phyloP scores from a whole-genome alignment of 495 filamentous ascomycete genomes.

The Cryomyces minteri region DNA sequence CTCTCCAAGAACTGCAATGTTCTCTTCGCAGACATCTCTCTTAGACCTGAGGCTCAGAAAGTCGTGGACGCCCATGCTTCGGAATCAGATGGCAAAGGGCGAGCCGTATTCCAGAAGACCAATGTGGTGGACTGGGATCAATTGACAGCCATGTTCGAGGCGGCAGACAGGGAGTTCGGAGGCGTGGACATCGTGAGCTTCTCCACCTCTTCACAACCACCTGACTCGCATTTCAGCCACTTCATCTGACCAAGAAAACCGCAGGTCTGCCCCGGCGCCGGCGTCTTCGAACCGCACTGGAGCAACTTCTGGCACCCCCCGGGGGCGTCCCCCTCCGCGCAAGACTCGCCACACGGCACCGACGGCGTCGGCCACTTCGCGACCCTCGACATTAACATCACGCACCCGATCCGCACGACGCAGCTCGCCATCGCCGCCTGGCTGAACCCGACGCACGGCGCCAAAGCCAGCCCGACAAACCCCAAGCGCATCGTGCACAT shows the following conservation, averaged over 20 bases:
- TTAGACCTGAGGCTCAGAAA: slow-evolving; percentile 43
- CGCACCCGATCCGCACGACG: slow-evolving; percentile 47
- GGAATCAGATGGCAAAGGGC: slow-evolving; percentile 13
- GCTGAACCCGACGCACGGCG: slow-evolving; percentile 17
- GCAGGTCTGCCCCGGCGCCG: slow-evolving; percentile 38
- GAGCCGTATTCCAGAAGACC: slow-evolving; percentile 41
- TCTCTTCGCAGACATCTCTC: slow-evolving; percentile 42
- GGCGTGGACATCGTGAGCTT: slow-evolving; percentile 36
- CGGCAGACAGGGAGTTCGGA: slow-evolving; percentile 34
- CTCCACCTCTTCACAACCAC: no score
- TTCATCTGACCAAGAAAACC: no score
- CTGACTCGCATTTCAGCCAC: no score
- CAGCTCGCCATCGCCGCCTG: slow-evolving; percentile 47
- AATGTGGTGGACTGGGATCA: slow-evolving; percentile 43
- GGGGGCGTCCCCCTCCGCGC: slow-evolving; percentile 24
- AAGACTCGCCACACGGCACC: slow-evolving; percentile 20
- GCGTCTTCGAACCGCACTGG: slow-evolving; percentile 48
- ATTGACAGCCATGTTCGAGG: slow-evolving; percentile 37
- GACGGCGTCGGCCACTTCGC: slow-evolving; percentile 30
- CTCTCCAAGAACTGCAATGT: slow-evolving; percentile 43
- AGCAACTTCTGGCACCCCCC: slow-evolving; percentile 52
- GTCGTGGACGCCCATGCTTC: slow-evolving; percentile 31
- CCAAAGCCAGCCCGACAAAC: slow-evolving; percentile 9
- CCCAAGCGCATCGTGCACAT: slow-evolving; percentile 40
- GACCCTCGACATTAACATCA: slow-evolving; percentile 45